Base-by-base conservation (phyloP, 768 basidiomycete species). In the Kwoniella shandongensis region DNA sequence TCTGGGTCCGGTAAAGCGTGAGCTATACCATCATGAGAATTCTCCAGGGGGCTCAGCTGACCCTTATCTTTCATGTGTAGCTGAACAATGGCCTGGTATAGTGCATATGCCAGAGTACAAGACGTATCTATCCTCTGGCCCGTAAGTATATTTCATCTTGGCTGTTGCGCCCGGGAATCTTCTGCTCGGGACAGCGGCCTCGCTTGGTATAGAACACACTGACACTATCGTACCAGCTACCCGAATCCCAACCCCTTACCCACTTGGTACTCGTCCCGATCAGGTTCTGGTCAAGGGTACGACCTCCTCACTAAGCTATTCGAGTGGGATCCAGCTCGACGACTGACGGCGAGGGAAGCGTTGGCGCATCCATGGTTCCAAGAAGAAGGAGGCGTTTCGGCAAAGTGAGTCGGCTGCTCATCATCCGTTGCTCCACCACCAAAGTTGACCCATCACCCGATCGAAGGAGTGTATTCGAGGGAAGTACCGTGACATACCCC, bases 331-430 rank as follows among this genome's bases (percentile, higher is more conserved):
- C 94, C 94, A 0, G 88, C 88, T 66, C 84, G 81, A 59, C 81
- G 96, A 29, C 82, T 97, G 39, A 91, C 86, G 0, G 91, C 92
- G 0, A 81, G 83, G 62, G 85, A 89, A 58, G 88, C 91, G 0
- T 79, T 99, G 1, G 80, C 80, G 18, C 93, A 97, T 75, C 83
- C 83, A 62, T 99, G 93, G 91, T 99, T 98, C 76, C 82, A 83
- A 22, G 91, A 94, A 71, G 93, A 93, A 7, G 91, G 91, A 8
- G 81, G 81, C 41, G 89, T 93, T 2, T 88, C 87, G 17, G 81
- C 81, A 73, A 91, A 94, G 93, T 96, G 63, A 63, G 88, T 80
- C 17, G 8, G 25, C 32, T 17, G 10, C n/a, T 48, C 35, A 27
- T 27, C 8, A 8, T 11, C 30, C 29, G 5, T 20, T 23, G 27